phyloP scores from a whole-genome alignment of 768 basidiomycete genomes.

The Cubamyces sp. region DNA sequence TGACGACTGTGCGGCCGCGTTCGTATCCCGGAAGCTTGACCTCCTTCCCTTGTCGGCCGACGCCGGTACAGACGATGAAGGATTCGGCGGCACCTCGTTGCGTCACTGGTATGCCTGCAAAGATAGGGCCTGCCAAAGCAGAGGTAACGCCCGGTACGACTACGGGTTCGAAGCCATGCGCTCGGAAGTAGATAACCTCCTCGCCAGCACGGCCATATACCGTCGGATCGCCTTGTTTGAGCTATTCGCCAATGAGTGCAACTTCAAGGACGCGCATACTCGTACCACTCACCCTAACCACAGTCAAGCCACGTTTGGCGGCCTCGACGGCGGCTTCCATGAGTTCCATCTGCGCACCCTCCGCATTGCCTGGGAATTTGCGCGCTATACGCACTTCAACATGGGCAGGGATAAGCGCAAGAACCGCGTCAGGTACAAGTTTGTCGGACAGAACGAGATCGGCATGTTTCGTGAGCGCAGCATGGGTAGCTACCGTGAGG shows the following conservation, averaged over 20 bases:
- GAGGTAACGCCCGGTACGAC: slow-evolving; percentile 91
- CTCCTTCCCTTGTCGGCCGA: slow-evolving; percentile 82
- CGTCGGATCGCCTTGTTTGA: slow-evolving; percentile 97
- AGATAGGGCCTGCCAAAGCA: slow-evolving; percentile 86
- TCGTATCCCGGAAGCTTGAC: slow-evolving; percentile 90
- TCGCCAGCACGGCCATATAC: slow-evolving; percentile 95
- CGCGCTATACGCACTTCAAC: slow-evolving; percentile 86
- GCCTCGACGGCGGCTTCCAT: slow-evolving; percentile 90
- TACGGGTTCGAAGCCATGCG: slow-evolving; percentile 79
- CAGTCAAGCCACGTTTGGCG: slow-evolving; percentile 76
- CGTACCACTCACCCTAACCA: slow-evolving; percentile 71
- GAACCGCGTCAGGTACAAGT: slow-evolving; percentile 87
- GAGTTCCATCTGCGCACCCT: slow-evolving; percentile 92
- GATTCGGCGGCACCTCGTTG: slow-evolving; percentile 94
- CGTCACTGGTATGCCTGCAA: slow-evolving; percentile 92
- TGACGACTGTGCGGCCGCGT: slow-evolving; percentile 74
- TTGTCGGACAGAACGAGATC: slow-evolving; percentile 95
- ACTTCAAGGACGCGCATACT: background rate
- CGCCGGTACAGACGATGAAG: slow-evolving; percentile 91
- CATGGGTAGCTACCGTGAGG: slow-evolving; percentile 85
- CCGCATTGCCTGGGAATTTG: slow-evolving; percentile 97
- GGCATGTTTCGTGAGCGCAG: slow-evolving; percentile 75
- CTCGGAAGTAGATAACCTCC: slow-evolving; percentile 90
- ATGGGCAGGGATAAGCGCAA: slow-evolving; percentile 76
- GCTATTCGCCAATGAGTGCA: slow-evolving; percentile 42